A percentile compares a stretch with the other conserved stretches of the same genome.
These are phyloP conservation scores for Penicillium bialowiezense DNA, from an alignment of 495 filamentous ascomycete species.

Conservation along the genomic window DNA sequence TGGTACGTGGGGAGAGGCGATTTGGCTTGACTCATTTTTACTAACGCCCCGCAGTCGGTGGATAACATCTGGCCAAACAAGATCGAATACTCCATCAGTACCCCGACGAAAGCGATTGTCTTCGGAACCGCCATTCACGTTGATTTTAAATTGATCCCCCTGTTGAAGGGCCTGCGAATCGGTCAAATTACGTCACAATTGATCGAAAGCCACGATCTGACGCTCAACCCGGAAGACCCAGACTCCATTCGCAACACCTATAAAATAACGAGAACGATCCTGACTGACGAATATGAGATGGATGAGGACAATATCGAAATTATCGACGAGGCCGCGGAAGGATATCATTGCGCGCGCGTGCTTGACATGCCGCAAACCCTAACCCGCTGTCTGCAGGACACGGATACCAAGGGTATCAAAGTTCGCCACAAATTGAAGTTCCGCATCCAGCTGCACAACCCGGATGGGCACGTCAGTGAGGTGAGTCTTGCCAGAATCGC, in stretches of 20 bases:
- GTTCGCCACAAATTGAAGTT: constrained; percentile 84
- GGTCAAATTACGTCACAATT: constrained; percentile 72
- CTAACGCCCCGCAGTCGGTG: constrained; percentile 52
- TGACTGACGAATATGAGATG: constrained; percentile 60
- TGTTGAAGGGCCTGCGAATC: constrained; percentile 83
- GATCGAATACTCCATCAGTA: constrained; percentile 84
- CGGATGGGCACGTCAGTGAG: constrained; percentile 90
- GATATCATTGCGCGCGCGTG: constrained; percentile 66
- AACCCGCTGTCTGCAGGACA: constrained; percentile 78
- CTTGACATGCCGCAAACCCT: constrained; percentile 76
- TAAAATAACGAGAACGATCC: constrained; percentile 60
- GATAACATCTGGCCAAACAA: constrained; percentile 96
- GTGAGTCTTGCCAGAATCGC: constrained; percentile 33
- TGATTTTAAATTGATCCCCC: constrained; percentile 75
- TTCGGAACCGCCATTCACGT: constrained; percentile 81
- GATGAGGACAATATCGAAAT: constrained; percentile 60
- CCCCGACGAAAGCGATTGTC: constrained; percentile 85
- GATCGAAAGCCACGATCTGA: constrained; percentile 73
- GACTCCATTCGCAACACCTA: constrained; percentile 53
- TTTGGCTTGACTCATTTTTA: background rate
- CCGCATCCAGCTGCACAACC: constrained; percentile 83
- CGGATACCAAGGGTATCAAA: constrained; percentile 78
- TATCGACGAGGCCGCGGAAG: constrained; percentile 72
- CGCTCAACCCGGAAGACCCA: constrained; percentile 47
- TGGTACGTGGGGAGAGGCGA: constrained; percentile 55